Conservation (phyloP, 345 rosid species). For the Trapa incisa region DNA sequence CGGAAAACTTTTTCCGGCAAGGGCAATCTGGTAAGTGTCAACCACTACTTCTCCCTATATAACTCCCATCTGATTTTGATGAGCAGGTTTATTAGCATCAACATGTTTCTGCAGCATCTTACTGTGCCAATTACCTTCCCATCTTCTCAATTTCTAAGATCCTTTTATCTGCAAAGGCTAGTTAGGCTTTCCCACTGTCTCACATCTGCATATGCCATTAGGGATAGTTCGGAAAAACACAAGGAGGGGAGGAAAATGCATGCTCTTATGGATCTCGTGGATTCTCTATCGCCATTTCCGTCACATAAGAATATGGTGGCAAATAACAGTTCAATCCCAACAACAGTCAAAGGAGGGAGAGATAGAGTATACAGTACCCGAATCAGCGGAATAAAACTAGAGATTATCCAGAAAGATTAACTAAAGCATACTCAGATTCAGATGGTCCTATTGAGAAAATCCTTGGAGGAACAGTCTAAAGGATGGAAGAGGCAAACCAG, state of each 20-base stretch:
- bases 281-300: background rate
- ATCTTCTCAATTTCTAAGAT: background rate
- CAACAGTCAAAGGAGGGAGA: background rate
- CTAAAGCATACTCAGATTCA: background rate
- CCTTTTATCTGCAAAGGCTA: too few relatives aligned
- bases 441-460: slow-evolving; percentile 40
- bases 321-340: background rate
- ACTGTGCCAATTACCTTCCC: slow-evolving; percentile 22
- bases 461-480: slow-evolving; percentile 37
- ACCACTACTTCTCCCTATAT: too few relatives aligned
- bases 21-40: background rate
- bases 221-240: background rate
- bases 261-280: background rate
- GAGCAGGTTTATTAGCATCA: too few relatives aligned
- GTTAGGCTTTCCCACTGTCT: too few relatives aligned
- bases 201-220: background rate
- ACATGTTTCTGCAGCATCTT: slow-evolving; percentile 23
- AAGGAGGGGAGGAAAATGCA: background rate
- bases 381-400: slow-evolving; percentile 1
- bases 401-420: slow-evolving; percentile 33
- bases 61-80: background rate
- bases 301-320: background rate
- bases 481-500: background rate
- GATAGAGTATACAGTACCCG: background rate
- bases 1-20: background rate